Conservation (phyloP, 2,329 filamentous ascomycete species). For the Biscogniauxia sp. region DNA sequence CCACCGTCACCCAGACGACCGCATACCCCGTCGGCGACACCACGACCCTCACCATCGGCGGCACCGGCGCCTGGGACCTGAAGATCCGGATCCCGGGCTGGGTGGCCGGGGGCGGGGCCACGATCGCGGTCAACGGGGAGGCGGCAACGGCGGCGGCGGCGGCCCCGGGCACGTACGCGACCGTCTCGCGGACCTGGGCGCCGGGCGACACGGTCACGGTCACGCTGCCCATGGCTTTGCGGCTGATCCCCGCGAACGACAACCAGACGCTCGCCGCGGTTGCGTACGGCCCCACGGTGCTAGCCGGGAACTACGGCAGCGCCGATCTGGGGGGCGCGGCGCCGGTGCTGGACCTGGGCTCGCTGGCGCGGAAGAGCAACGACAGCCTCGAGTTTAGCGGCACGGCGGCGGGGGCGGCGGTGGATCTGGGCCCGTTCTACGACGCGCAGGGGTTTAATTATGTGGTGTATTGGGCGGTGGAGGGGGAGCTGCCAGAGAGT, state of each 20-base stretch:
- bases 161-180: constrained; percentile 40
- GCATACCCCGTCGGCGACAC: constrained; percentile 42
- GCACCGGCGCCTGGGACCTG: constrained; percentile 30
- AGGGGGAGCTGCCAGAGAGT: no score
- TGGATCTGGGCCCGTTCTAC: constrained; percentile 39
- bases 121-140: constrained; percentile 42
- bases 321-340: constrained; percentile 17
- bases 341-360: constrained; percentile 32
- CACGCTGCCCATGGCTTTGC: constrained; percentile 44
- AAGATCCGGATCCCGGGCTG: constrained; percentile 48
- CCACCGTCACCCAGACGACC: constrained; percentile 43
- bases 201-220: constrained; percentile 43
- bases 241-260: constrained; percentile 46
- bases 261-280: constrained; percentile 41
- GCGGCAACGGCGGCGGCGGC: constrained; percentile 20
- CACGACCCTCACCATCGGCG: constrained; percentile 37
- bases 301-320: constrained; percentile 45
- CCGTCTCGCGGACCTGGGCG: constrained; percentile 40
- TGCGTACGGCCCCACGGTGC: constrained; percentile 45
- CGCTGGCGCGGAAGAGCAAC: constrained; percentile 24
- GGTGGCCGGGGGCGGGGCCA: constrained; percentile 38
- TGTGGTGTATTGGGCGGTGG: constrained; percentile 39
- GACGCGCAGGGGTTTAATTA: constrained; percentile 42
- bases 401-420: constrained; percentile 30
- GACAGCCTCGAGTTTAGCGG: constrained; percentile 33